phyloP scores from a whole-genome alignment of 2,329 filamentous ascomycete species.

The Bretziella fagacearum region DNA sequence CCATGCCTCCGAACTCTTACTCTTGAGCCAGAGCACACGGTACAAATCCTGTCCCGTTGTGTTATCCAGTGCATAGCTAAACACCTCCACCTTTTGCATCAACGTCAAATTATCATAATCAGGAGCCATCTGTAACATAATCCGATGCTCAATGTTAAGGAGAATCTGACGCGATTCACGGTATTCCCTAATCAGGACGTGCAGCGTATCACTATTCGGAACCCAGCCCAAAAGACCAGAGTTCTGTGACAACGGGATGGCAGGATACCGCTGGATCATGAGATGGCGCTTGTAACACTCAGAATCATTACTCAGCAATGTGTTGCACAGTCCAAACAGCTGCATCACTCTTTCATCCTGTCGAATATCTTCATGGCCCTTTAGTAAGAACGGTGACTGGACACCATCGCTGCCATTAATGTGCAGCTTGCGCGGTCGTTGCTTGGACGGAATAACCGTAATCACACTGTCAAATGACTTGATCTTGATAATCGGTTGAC shows the following conservation, averaged over 20 bases:
- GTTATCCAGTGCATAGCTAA: constrained; percentile 96
- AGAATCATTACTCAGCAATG: constrained; percentile 77
- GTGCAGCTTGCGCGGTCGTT: constrained; percentile 77
- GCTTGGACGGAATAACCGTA: constrained; percentile 90
- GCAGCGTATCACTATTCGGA: constrained; percentile 90
- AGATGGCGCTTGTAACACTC: constrained; percentile 96
- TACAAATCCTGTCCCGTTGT: constrained; percentile 98
- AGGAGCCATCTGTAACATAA: constrained; percentile 99
- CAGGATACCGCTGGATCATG: constrained; percentile 87
- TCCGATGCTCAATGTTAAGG: constrained; percentile 96
- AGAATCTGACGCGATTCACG: constrained; percentile 93
- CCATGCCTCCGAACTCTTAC: constrained; percentile 95
- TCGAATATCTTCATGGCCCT: constrained; percentile 98
- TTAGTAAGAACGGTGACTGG: constrained; percentile 76
- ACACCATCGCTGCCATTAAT: constrained; percentile 78
- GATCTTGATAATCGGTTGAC: constrained; percentile 63
- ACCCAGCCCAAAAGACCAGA: constrained; percentile 94
- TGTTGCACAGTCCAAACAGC: constrained; percentile 94
- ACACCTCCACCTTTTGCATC: constrained; percentile 99
- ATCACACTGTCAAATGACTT: constrained; percentile 79
- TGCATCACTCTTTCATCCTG: constrained; percentile 99
- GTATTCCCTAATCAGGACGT: constrained; percentile 93
- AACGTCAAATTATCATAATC: constrained; percentile 97
- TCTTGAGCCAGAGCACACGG: constrained; percentile 95
- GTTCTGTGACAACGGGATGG: constrained; percentile 92